Evolutionary conservation across 257 asterid genomes (phyloP), one percentile per base, ranked within the genome.

Genomic region (Paraleonurus japonicus): DNA sequence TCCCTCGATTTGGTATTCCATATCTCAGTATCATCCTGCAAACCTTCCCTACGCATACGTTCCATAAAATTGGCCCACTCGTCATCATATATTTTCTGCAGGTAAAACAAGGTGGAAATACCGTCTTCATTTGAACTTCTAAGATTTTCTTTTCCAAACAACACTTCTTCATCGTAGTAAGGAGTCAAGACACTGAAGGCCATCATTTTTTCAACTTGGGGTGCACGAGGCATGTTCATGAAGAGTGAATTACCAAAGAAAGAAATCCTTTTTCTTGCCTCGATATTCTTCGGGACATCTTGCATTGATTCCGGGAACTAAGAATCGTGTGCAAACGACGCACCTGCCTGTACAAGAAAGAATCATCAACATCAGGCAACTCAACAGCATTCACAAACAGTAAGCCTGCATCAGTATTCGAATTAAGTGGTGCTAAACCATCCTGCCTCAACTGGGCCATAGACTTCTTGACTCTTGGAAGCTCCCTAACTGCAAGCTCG

Each of bases 111-210:
- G 74, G 82, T 90, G 50, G 97, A 85, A 67, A 93, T 75, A 12
- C 97, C 98, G 75, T 93, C 98, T 80, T 90, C 96, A 70, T 90
- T 93, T 23, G 83, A 87, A 72, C 89, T 93, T 76, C 97, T 79
- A 53, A 93, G 90, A 74, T 39, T 81, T 76, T 90, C 98, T 78
- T 84, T 93, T 1, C 97, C 94, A 71, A 68, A 93, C 84, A 86
- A 53, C 55, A 93, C 98, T 71, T 93, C 98, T 80, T 93, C 98
- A 30, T 87, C 95, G 45, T 90, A 93, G 85, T 90, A 93, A 62
- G 98, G 98, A 58, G 98, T 93, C 90, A 93, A 82, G 68, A 93
- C 97, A 59, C 97, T 93, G 74, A 93, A 90, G 50, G 98, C 96
- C 91, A 89, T 82, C 96, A 91, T 90, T 78, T 90, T 93, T 85